A percentile compares a stretch with the other conserved stretches of the same genome.
phyloP scores from a whole-genome alignment of 148 eudicot genomes.

The Silene latifolia region DNA sequence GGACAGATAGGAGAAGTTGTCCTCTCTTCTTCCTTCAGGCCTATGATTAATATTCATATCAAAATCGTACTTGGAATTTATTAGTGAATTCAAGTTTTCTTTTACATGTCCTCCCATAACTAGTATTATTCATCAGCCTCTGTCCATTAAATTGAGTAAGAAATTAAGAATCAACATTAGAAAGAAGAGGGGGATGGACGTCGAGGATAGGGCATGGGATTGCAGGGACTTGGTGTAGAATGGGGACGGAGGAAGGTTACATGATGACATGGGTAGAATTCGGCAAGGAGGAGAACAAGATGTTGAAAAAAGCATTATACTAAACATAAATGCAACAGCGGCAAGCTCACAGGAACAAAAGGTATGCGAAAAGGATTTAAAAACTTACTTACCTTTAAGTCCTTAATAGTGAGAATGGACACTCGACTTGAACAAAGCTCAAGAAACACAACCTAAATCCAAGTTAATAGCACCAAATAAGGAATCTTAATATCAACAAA shows the following conservation, averaged over 20 bases:
- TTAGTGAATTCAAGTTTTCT: too few relatives aligned
- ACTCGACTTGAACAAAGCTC: slow-evolving; percentile 90
- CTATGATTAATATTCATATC: too few relatives aligned
- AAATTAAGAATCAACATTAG: neutral
- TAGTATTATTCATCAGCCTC: too few relatives aligned
- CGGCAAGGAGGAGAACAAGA: too few relatives aligned
- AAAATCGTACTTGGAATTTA: too few relatives aligned
- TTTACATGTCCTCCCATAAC: too few relatives aligned
- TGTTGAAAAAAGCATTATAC: neutral
- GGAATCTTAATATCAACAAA: neutral
- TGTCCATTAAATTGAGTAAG: neutral
- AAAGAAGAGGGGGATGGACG: neutral
- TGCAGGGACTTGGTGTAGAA: neutral
- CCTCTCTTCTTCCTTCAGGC: neutral
- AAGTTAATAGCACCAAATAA: slow-evolving; percentile 11
- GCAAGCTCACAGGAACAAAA: slow-evolving; percentile 3
- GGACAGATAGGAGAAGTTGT: neutral
- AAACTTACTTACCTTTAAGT: slow-evolving; percentile 63
- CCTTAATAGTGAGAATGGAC: slow-evolving; percentile 62
- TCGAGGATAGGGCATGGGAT: neutral
- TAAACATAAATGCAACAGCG: too few relatives aligned
- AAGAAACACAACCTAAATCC: slow-evolving; percentile 77
- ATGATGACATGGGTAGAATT: too few relatives aligned
- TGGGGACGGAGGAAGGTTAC: too few relatives aligned
- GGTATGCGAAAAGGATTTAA: neutral